Conservation (phyloP, 192 early-diverging fungal genomes). For the Coemansia sp. region DNA sequence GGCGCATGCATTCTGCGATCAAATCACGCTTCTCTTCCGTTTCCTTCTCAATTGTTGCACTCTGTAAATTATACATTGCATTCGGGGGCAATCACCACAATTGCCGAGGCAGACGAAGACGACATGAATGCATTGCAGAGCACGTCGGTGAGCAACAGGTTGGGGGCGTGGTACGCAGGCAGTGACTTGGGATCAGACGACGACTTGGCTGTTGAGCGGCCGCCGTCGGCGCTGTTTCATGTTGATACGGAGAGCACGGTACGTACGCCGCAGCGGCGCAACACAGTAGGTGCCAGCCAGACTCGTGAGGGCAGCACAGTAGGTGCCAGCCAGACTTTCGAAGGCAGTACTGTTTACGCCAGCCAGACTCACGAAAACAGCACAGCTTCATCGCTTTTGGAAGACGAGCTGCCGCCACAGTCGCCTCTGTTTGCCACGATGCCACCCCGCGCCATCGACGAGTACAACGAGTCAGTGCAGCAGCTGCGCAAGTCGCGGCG, state of each 20-base stretch:
- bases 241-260: neutral
- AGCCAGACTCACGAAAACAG: too few relatives aligned
- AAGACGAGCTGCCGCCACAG: conserved; percentile 40
- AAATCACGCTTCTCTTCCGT: neutral
- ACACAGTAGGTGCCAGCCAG: neutral
- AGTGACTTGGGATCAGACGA: conserved; percentile 8
- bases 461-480: conserved; percentile 27
- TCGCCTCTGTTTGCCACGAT: conserved; percentile 46
- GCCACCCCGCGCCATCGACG: conserved; percentile 20
- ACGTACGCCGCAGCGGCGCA: neutral
- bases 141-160: neutral
- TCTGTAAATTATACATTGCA: neutral
- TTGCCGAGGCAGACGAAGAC: conserved; percentile 1
- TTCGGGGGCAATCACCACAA: conserved; percentile 6
- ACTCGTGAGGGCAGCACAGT: neutral
- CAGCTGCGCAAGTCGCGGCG: conserved; percentile 22
- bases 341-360: conserved; percentile 1
- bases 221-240: conserved; percentile 32
- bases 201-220: conserved; percentile 23
- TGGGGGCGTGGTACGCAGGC: neutral
- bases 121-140: neutral
- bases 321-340: too few relatives aligned
- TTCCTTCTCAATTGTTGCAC: neutral
- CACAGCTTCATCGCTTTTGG: conserved; percentile 21
- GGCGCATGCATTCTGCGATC: neutral